Evolutionary conservation across 805 yeast genomes (phyloP).

Genomic region (Candida yuanshanica): DNA sequence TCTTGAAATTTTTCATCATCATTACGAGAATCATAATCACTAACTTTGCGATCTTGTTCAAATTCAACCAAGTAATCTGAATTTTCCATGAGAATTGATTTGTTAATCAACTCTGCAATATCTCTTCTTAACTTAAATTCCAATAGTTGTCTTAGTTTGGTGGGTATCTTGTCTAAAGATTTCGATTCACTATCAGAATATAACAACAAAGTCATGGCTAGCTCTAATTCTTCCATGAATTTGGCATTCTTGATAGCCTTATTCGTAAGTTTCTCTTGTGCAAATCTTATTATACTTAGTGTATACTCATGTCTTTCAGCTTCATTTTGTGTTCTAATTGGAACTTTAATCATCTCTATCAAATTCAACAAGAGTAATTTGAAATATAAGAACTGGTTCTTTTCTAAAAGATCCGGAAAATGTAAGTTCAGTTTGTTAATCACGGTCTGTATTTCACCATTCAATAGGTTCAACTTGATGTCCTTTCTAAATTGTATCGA

Average conservation of each 20-base stretch:
- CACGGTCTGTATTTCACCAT: slow-evolving; percentile 57
- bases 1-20: not conserved
- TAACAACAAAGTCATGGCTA: slow-evolving; percentile 75
- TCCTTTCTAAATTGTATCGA: slow-evolving; percentile 47
- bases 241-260: slow-evolving; percentile 53
- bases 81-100: slow-evolving; percentile 41
- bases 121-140: slow-evolving; percentile 55
- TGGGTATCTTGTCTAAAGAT: slow-evolving; percentile 36
- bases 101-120: slow-evolving; percentile 68
- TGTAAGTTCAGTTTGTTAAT: slow-evolving; percentile 49
- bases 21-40: slow-evolving; percentile 2
- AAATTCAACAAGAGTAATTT: slow-evolving; percentile 65
- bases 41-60: not conserved
- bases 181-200: slow-evolving; percentile 30
- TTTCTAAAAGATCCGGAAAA: slow-evolving; percentile 62
- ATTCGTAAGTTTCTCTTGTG: slow-evolving; percentile 54
- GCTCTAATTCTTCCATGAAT: slow-evolving; percentile 68
- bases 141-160: slow-evolving; percentile 47
- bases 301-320: slow-evolving; percentile 43
- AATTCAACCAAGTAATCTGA: slow-evolving; percentile 13
- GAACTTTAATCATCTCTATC: slow-evolving; percentile 68
- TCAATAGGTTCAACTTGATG: slow-evolving; percentile 47
- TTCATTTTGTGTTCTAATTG: slow-evolving; percentile 21
- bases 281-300: slow-evolving; percentile 48
- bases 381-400: slow-evolving; percentile 62